phyloP scores from a whole-genome alignment of 257 asterid species.

The Capsicum rhomboideum region DNA sequence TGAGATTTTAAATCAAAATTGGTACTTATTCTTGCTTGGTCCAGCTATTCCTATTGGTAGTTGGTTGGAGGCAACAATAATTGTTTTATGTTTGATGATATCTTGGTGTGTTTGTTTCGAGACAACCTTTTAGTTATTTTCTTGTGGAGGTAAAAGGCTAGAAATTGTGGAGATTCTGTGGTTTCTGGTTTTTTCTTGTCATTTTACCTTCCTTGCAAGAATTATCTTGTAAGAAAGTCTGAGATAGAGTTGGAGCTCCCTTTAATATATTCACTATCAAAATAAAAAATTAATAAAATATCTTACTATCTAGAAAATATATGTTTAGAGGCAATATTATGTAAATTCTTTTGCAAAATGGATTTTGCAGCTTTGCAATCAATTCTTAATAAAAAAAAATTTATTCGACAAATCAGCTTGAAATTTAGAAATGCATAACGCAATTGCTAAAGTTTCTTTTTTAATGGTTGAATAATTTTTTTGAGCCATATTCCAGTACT shows the following conservation, averaged over 20 bases:
- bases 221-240: neutral
- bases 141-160: too few species aligned
- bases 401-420: neutral
- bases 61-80: too few species aligned
- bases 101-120: too few species aligned
- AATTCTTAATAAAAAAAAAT: too few species aligned
- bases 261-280: neutral
- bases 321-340: neutral
- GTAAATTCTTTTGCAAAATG: neutral
- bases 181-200: too few species aligned
- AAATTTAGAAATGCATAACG: neutral
- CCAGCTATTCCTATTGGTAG: too few species aligned
- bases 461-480: neutral
- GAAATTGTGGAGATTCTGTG: too few species aligned
- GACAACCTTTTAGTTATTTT: too few species aligned
- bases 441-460: neutral
- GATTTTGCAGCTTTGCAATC: neutral
- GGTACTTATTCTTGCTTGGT: neutral
- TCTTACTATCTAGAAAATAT: neutral
- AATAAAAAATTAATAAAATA: neutral
- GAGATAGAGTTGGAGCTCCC: neutral
- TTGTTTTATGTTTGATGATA: too few species aligned
- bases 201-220: neutral
- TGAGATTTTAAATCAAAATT: too few species aligned
- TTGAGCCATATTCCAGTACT: neutral